Evolutionary conservation across 805 yeast species (phyloP).

Genomic region (Wickerhamomyces tratensis): DNA sequence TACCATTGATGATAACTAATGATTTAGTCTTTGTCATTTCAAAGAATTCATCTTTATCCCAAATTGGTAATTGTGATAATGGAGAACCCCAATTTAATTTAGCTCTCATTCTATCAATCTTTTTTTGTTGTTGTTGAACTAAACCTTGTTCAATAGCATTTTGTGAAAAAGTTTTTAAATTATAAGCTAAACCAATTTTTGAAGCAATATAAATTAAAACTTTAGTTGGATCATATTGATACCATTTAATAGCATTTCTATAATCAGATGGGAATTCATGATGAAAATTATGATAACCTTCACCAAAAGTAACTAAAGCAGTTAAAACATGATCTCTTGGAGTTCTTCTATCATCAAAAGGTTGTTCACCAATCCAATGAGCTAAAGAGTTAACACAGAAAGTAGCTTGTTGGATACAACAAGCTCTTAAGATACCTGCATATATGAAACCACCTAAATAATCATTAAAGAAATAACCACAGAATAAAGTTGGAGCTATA

Average conservation of each 20-base stretch:
- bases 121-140: conserved; percentile 77
- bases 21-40: conserved; percentile 42
- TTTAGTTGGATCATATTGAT: conserved; percentile 82
- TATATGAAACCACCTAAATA: conserved; percentile 67
- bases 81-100: conserved; percentile 70
- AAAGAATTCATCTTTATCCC: conserved; percentile 57
- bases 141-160: conserved; percentile 78
- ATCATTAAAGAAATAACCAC: conserved; percentile 49
- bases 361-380: conserved; percentile 81
- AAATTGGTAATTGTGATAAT: conserved; percentile 56
- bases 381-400: conserved; percentile 82
- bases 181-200: conserved; percentile 62
- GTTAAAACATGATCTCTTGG: conserved; percentile 78
- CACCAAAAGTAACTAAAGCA: conserved; percentile 79
- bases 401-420: conserved; percentile 73
- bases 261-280: conserved; percentile 87
- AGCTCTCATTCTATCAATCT: conserved; percentile 51
- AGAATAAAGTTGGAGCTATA: conserved; percentile 48
- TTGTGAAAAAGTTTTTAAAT: conserved; percentile 68
- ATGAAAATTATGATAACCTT: conserved; percentile 86
- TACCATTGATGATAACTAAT: conserved; percentile 64
- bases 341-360: conserved; percentile 80
- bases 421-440: conserved; percentile 64
- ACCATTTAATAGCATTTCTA: conserved; percentile 83
- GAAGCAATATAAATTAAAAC: conserved; percentile 47